These are phyloP conservation scores for Selaginella tamariscina DNA, from an alignment of 75 land plant species.

Conservation along the genomic window DNA sequence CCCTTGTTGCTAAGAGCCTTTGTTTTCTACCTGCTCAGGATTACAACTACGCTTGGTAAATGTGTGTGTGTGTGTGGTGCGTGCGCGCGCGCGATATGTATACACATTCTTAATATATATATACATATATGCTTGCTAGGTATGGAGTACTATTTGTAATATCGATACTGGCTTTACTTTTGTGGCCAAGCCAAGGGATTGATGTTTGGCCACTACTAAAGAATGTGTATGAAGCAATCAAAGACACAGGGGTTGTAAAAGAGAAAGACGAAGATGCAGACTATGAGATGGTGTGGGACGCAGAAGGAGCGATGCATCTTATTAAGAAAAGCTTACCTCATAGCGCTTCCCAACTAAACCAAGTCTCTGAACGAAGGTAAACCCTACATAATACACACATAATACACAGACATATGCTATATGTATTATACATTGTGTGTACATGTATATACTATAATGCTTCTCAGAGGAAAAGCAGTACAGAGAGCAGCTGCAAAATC, in stretches of 20 bases:
- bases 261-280: constrained; percentile 66
- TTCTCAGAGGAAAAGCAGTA: neutral
- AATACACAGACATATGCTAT: too few relatives aligned
- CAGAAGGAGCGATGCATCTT: constrained; percentile 89
- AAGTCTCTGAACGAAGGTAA: neutral
- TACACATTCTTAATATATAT: neutral
- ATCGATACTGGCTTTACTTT: constrained; percentile 39
- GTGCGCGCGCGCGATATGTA: too few relatives aligned
- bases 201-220: neutral
- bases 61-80: too few relatives aligned
- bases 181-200: constrained; percentile 60
- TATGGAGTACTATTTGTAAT: constrained; percentile 42
- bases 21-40: constrained; percentile 88
- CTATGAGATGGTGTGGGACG: constrained; percentile 92
- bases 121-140: constrained; percentile 31
- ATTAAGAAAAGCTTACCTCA: constrained; percentile 35
- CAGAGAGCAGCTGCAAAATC: neutral
- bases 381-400: too few relatives aligned
- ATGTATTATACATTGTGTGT: neutral
- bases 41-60: constrained; percentile 70
- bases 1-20: constrained; percentile 28
- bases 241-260: constrained; percentile 28
- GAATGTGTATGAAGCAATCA: neutral
- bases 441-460: neutral
- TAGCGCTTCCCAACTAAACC: neutral